A percentile compares a stretch with the other conserved stretches of the same genome.
Evolutionary conservation across 352 stramenopile species (phyloP).

Genomic region (Pythium grandisporangium): DNA sequence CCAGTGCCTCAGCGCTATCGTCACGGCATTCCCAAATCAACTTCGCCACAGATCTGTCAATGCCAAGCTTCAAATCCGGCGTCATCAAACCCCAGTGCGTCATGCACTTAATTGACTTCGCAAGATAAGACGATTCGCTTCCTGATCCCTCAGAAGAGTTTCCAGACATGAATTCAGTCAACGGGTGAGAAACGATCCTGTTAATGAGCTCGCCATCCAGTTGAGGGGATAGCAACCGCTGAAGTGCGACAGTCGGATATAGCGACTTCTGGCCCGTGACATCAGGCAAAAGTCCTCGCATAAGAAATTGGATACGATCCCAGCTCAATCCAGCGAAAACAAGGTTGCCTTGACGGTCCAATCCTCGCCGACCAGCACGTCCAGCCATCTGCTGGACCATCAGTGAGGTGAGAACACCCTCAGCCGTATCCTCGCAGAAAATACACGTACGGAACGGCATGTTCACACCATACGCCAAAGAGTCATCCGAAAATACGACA

Average conservation of each 20-base stretch:
- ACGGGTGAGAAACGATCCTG: constrained; percentile 74
- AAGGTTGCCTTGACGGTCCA: constrained; percentile 97
- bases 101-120: constrained; percentile 88
- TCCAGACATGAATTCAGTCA: constrained; percentile 64
- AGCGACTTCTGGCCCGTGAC: constrained; percentile 89
- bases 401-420: constrained; percentile 90
- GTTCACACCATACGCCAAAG: constrained; percentile 98
- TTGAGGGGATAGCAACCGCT: constrained; percentile 87
- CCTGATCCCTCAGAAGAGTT: constrained; percentile 9
- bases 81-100: constrained; percentile 78
- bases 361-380: constrained; percentile 94
- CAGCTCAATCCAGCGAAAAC: constrained; percentile 94
- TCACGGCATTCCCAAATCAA: constrained; percentile 82
- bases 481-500: constrained; percentile 97
- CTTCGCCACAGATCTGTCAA: constrained; percentile 70
- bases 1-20: constrained; percentile 61
- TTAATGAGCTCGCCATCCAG: constrained; percentile 87
- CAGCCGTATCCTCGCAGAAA: constrained; percentile 96
- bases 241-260: constrained; percentile 92
- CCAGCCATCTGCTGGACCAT: constrained; percentile 99
- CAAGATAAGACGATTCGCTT: constrained; percentile 66
- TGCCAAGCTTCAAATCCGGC: constrained; percentile 55
- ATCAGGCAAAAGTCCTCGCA: constrained; percentile 92
- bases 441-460: constrained; percentile 99
- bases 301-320: constrained; percentile 94